Evolutionary conservation across 805 yeast genomes (phyloP).

Genomic region (Scheffersomyces stipitis): DNA sequence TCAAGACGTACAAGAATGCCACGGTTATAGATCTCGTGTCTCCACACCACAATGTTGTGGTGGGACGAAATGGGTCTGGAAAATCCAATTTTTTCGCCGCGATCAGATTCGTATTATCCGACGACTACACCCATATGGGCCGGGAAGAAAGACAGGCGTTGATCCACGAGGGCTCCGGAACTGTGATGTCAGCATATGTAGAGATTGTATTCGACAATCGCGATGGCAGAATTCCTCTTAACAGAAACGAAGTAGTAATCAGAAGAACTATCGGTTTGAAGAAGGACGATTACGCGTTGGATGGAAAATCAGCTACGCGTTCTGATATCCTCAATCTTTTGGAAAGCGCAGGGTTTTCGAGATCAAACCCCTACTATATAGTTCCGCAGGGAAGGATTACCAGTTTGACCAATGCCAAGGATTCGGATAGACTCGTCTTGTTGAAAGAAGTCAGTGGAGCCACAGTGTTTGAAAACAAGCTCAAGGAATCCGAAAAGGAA

Average conservation of each 20-base stretch:
- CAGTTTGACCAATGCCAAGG: constrained; percentile 84
- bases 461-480: constrained; percentile 77
- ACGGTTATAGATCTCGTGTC: constrained; percentile 75
- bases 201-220: constrained; percentile 84
- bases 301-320: constrained; percentile 75
- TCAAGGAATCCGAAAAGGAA: constrained; percentile 75
- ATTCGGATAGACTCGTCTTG: constrained; percentile 71
- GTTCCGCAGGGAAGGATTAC: constrained; percentile 97
- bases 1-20: constrained; percentile 86
- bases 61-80: constrained; percentile 96
- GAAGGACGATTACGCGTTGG: constrained; percentile 86
- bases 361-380: constrained; percentile 89
- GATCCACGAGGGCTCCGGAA: constrained; percentile 87
- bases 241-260: constrained; percentile 66
- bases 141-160: constrained; percentile 84
- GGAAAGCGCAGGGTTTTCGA: constrained; percentile 90
- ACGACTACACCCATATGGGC: constrained; percentile 80
- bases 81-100: constrained; percentile 96
- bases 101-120: constrained; percentile 85
- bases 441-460: constrained; percentile 96
- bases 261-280: constrained; percentile 91
- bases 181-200: constrained; percentile 89
- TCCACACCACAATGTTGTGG: constrained; percentile 77
- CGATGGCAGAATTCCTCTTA: constrained; percentile 71
- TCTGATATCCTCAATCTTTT: constrained; percentile 77